Evolutionary conservation across 345 rosid genomes (phyloP), one percentile per base, ranked within the genome.

Genomic region (Erodium maritimum): DNA sequence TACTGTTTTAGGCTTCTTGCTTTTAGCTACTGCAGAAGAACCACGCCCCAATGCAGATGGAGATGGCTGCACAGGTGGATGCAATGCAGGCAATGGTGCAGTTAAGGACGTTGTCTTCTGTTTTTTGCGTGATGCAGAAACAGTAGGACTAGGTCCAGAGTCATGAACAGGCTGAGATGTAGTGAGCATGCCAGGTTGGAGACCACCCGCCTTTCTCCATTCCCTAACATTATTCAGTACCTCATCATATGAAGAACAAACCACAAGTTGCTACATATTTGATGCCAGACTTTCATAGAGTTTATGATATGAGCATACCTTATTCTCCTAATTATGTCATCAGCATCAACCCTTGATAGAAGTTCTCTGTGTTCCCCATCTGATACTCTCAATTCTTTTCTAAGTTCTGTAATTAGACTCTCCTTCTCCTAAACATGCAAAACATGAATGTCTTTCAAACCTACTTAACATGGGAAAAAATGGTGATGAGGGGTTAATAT

Each of bases 351-450:
- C 79, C 84, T 77, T 52, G 95, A 75, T 59, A 94, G 71, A 61
- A 87, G 82, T 82, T 75, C 83, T 63, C 99, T 73, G 58, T 94
- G 97, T 77, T 90, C 96, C 76, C 90, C 93, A 72, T 90, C 99
- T 69, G 97, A 87, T 55, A 94, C 97, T 71, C 96, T 76, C 65
- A 94, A 76, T 74, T 94, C 99, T 74, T 82, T 87, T 70, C 99
- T 81, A 34, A 94, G 95, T 75, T 94, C 96, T 18, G 99, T 87
- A 66, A 94, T 90, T 71, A 94, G 73, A 72, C 93, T 76, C 71
- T 94, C 97, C 68, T 94, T 87, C 70, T 87, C 99, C 99, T 88
- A 82, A 67, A 67, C 24, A 63, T 13, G 29, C 52, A 67, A 18
- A 65, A 65, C 48, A 19, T 34, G 59, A 63, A 59, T 18, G 56